These are phyloP conservation scores for Pseudogymnoascus sp. DNA, from an alignment of 2,329 filamentous ascomycete species.

Conservation along the genomic window DNA sequence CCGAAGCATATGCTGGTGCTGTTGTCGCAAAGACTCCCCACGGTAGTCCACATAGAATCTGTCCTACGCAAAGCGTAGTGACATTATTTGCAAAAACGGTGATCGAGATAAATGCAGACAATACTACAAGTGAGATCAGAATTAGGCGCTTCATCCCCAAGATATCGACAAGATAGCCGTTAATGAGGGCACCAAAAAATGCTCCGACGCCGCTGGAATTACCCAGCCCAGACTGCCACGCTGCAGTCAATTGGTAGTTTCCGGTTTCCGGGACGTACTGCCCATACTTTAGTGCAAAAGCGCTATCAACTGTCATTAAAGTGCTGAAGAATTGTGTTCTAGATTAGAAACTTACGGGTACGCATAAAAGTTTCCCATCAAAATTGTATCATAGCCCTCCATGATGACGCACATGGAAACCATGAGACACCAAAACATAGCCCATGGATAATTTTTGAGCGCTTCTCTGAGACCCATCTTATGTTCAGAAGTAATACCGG, in stretches of 20 bases:
- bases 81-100: constrained; percentile 42
- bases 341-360: constrained; percentile 12
- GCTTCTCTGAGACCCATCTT: constrained; percentile 12
- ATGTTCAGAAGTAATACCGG: constrained; percentile 16
- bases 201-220: constrained; percentile 24
- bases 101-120: constrained; percentile 42
- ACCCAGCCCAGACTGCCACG: constrained; percentile 24
- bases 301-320: too few species aligned
- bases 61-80: constrained; percentile 36
- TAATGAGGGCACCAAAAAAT: constrained; percentile 30
- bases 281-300: constrained; percentile 22
- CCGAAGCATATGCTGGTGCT: constrained; percentile 38
- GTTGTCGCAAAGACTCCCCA: constrained; percentile 38
- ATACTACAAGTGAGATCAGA: constrained; percentile 35
- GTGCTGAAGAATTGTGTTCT: too few species aligned
- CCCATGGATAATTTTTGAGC: constrained; percentile 19
- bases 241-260: constrained; percentile 21
- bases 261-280: constrained; percentile 10
- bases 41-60: constrained; percentile 35
- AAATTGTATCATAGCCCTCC: constrained; percentile 23
- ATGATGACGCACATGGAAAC: constrained; percentile 24
- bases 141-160: constrained; percentile 41
- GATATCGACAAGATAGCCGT: constrained; percentile 36
- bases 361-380: constrained; percentile 23
- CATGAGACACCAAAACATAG: constrained; percentile 23